Base-by-base conservation (phyloP, 352 stramenopile species). In the Thraustotheca clavata region DNA sequence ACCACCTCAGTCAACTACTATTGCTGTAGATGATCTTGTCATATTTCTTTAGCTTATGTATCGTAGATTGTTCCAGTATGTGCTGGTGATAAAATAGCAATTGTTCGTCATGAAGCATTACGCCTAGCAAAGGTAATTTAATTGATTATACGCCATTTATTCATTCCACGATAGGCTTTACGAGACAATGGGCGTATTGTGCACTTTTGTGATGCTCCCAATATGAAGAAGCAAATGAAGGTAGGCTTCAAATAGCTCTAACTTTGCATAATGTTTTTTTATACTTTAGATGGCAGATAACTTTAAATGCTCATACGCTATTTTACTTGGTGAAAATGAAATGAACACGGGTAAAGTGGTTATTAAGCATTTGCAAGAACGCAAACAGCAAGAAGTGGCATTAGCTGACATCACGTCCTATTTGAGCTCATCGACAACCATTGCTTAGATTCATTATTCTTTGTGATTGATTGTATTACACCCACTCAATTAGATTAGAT, bases 141-240 rank as follows among this genome's bases (percentile, higher is more conserved):
- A 54, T n/a, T n/a, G n/a, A n/a, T n/a, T n/a, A n/a, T n/a, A n/a
- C n/a, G n/a, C n/a, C 26, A 39, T 38, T 7, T 48, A 60, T 29
- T 24, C 48, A 59, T 33, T 22, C 16, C 60, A 20, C 24, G 1
- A 26, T 49, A 87, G 77, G 65, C 39, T 4, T 74, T 95, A 47
- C 80, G 86, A 22, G 68, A 77, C 33, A 70, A 71, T 62, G 82
- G 77, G 1, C 67, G 88, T 34, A 76, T 59, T 0, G 83, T 95
- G n/a, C 86, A 95, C 68, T 89, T 92, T 60, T 90, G 83, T 40
- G 83, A 95, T 41, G 83, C 76, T 20, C 72, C 69, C 26, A 90
- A 80, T 46, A 80, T 95, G 66, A 95, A 94, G 60, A 95, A 95
- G 67, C 79, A 91, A 46, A 91, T 95, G 83, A 95, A 95, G 78